Conservation (phyloP, 331 rosid genomes). For the Cydonia oblonga region DNA sequence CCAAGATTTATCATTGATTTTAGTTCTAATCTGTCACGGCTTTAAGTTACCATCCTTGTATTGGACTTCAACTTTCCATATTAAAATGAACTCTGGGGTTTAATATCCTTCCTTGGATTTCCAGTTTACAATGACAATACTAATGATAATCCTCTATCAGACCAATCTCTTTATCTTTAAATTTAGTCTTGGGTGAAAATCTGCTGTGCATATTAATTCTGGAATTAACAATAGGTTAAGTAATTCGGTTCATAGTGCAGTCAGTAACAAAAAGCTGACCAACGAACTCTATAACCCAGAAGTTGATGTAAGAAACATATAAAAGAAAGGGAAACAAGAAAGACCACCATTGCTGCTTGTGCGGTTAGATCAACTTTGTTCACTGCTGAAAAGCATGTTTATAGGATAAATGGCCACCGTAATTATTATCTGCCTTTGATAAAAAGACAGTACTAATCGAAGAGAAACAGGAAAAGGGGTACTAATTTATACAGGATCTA, state of each 20-base stretch:
- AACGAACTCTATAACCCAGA: too few species aligned
- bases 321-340: not conserved
- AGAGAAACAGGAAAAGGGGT: not conserved
- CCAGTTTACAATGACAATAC: not conserved
- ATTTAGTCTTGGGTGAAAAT: not conserved
- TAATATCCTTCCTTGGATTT: not conserved
- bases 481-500: not conserved
- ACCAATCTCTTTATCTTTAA: not conserved
- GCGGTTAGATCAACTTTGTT: not conserved
- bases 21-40: not conserved
- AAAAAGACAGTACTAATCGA: not conserved
- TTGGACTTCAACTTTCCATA: not conserved
- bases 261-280: not conserved
- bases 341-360: not conserved
- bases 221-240: not conserved
- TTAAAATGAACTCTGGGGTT: not conserved
- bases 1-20: not conserved
- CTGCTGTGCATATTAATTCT: not conserved
- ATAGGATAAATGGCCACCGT: not conserved
- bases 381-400: not conserved
- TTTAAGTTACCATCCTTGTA: not conserved
- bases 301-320: not conserved
- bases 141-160: not conserved
- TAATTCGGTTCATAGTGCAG: not conserved
- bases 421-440: not conserved